Base-by-base conservation (phyloP, 2,329 filamentous ascomycete genomes). In the Acrodontium crateriforme region DNA sequence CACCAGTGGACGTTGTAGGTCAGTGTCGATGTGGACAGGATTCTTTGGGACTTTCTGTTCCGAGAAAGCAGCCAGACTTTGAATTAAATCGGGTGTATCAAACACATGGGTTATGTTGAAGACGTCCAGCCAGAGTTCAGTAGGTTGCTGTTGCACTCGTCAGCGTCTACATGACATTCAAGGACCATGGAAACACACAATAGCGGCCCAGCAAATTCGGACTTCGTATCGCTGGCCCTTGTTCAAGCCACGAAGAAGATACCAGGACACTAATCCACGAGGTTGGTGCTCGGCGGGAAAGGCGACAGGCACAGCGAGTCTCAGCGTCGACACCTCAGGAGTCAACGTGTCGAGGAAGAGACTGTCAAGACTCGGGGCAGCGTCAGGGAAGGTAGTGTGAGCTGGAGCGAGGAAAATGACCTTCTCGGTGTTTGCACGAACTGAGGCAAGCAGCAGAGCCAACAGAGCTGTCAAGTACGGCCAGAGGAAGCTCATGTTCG, bases 171-270 rank as follows among this genome's bases (percentile, higher is more conserved):
- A 10, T 28, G 13, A 5, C 4, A 22, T 22, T 22, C 8, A 22
- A 8, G 13, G 10, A 12, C 8, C 20, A 8, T 22, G 8, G 20
- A 24, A 17, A 66, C 79, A 56, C 67, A 93, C 87, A 35, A 78
- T 89, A 21, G 89, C 89, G 35, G 83, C 67, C 85, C 87, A 98
- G 59, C 87, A 95, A 34, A 94, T 66, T 30, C 89, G 74, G 26
- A 92, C 69, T 61, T 98, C 89, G 63, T 95, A 94, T 40, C 84
- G 70, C 46, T 78, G 76, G 8, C 72, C 71, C 18, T 71, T 67
- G n/a, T 57, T 63, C 30, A 98, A 63, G 18, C 65, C 59, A 31
- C 78, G 69, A 5, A 98, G 68, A 6, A 87, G 58, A 41, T 84
- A 69, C 89, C 89, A 95, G 16, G 78, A 76, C 28, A 74, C 63